These are phyloP conservation scores for Borovskyia barvae DNA, from an alignment of 208 protist genomes.

Conservation along the genomic window DNA sequence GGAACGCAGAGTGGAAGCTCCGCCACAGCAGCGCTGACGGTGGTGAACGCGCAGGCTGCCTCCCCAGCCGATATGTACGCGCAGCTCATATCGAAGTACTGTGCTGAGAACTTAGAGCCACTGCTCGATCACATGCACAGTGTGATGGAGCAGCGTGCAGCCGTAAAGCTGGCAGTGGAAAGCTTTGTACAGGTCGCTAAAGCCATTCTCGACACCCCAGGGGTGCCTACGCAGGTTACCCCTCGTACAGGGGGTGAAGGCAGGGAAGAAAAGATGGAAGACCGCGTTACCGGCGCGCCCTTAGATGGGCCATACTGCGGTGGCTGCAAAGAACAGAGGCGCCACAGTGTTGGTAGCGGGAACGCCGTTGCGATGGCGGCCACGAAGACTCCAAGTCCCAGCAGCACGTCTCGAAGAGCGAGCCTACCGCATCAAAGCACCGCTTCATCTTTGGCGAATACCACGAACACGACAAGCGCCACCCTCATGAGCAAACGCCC, in stretches of 20 bases:
- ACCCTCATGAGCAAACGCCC: conserved; percentile 6
- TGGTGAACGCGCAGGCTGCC: background rate
- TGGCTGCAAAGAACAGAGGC: conserved; percentile 5
- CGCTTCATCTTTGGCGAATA: conserved; percentile 15
- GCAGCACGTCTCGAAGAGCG: conserved; percentile 17
- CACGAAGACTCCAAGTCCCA: conserved; percentile 10
- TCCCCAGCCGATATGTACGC: conserved; percentile 18
- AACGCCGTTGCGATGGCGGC: background rate
- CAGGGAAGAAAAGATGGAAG: background rate
- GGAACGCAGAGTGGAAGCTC: too few relatives aligned
- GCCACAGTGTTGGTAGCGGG: conserved; percentile 1
- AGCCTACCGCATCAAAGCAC: conserved; percentile 14
- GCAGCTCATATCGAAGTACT: conserved; percentile 49
- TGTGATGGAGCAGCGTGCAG: conserved; percentile 37
- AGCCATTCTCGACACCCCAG: background rate
- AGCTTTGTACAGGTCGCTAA: conserved; percentile 29
- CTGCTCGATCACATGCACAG: conserved; percentile 50
- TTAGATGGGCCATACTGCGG: background rate
- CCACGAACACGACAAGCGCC: background rate
- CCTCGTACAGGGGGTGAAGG: conserved; percentile 3
- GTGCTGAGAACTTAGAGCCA: conserved; percentile 53
- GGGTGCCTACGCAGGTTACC: background rate
- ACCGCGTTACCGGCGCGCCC: background rate
- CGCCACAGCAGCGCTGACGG: background rate
- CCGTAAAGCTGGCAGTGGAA: conserved; percentile 31